phyloP scores from a whole-genome alignment of 164 flowering plant species.

The Taxillus chinensis region DNA sequence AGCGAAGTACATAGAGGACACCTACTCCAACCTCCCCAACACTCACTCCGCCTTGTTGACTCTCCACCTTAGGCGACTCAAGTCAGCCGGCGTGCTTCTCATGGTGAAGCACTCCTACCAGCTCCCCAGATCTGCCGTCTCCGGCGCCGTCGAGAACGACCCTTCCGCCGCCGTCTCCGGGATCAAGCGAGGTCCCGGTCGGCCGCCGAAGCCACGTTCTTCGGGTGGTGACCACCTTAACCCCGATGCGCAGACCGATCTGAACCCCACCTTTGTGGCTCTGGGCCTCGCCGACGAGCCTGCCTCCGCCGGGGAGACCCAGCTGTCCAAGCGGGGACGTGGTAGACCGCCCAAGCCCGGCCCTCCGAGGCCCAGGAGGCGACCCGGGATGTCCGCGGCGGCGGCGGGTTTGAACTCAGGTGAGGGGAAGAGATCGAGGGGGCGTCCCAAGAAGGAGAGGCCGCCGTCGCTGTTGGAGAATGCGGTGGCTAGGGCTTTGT shows the following conservation, averaged over 20 bases:
- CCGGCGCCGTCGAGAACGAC: constrained; percentile 5
- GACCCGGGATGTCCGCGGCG: background rate
- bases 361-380: constrained; percentile 4
- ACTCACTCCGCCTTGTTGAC: constrained; percentile 46
- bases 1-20: constrained; percentile 41
- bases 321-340: constrained; percentile 21
- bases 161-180: background rate
- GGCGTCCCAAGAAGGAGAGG: constrained; percentile 26
- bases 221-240: background rate
- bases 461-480: constrained; percentile 1
- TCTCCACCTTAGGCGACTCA: constrained; percentile 45
- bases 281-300: constrained; percentile 9
- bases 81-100: constrained; percentile 31
- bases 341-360: constrained; percentile 21
- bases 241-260: background rate
- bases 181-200: constrained; percentile 35
- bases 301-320: constrained; percentile 3
- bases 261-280: constrained; percentile 7
- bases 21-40: constrained; percentile 35
- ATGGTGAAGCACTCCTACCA: constrained; percentile 56
- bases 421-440: constrained; percentile 20
- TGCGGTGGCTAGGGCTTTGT: background rate
- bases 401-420: background rate
- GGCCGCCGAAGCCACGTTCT: constrained; percentile 25
- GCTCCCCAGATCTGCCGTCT: constrained; percentile 32